Base-by-base conservation (phyloP, 2,329 filamentous ascomycete genomes). In the Clonostachys rhizophaga region DNA sequence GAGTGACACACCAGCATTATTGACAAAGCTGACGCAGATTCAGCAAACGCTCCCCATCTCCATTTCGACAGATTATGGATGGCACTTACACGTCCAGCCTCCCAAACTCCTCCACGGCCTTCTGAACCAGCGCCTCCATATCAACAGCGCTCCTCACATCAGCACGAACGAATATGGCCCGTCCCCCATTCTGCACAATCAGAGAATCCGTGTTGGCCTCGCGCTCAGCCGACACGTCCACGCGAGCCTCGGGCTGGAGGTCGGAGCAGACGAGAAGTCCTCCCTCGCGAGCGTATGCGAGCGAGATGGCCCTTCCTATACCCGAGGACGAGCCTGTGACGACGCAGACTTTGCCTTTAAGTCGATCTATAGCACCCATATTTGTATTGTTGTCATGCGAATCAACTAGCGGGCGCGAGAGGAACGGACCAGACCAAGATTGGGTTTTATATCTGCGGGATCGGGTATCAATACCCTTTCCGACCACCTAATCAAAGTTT, bases 211-310 rank as follows among this genome's bases (percentile, higher is more conserved):
- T 74, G 16, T 43, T 37, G 12, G 24, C 12, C 6, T 24, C 40
- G 3, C 30, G 40, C 45, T 47, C 45, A 4, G 36, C 30, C 14
- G 40, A 34, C 12, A 47, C 6, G 56, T 54, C 0, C 45, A 44
- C 2, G 49, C 56, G 60, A 34, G 59, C 61, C 16, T 52, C 43
- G 1, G 56, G 60, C 14, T 50, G 55, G 0, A 72, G 50, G 49
- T 75, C 71, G 1, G 69, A 65, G 34, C 68, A 74, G 17, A 74
- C 63, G 6, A 76, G 52, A 6, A 52, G 52, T 1, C 70, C 68
- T 5, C 71, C 72, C 46, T 74, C 64, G 4, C 51, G 55, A 2
- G 61, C 64, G 51, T 63, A 74, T 3, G 60, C 63, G 2, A 72
- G 50, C 0, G 71, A 58, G n/a, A 77, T 76, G 2, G 71, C 67